Percentiles rank a stretch among this genome's conserved stretches.
These are phyloP conservation scores for Schizopora paradoxa DNA, from an alignment of 1,284 basidiomycete genomes.

Conservation along the genomic window DNA sequence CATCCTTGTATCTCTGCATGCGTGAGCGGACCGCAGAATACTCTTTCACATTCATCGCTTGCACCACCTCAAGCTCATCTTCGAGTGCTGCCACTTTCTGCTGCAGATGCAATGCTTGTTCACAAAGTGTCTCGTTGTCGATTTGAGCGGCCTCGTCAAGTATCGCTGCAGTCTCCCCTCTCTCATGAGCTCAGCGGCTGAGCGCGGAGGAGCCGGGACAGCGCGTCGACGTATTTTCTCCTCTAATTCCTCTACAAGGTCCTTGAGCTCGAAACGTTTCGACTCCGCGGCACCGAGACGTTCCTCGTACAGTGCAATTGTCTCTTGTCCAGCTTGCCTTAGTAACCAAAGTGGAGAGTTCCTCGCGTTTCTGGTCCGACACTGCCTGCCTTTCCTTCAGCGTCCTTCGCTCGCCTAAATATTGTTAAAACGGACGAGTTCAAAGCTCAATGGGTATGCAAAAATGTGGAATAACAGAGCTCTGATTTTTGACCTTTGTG, in stretches of 20 bases:
- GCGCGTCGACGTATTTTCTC: constrained; percentile 41
- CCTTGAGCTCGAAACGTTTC: constrained; percentile 75
- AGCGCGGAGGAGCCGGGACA: no score
- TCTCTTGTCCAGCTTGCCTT: constrained; percentile 85
- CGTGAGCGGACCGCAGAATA: constrained; percentile 61
- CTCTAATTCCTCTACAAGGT: constrained; percentile 60
- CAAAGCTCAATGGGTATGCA: no score
- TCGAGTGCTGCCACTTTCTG: constrained; percentile 73
- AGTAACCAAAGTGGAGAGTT: no score
- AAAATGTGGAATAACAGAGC: no score
- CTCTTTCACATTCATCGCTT: constrained; percentile 67
- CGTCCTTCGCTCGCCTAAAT: no score
- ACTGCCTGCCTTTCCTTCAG: no score
- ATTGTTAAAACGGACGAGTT: no score
- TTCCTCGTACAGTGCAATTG: constrained; percentile 89
- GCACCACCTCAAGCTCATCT: constrained; percentile 81
- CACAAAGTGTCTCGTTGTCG: constrained; percentile 87
- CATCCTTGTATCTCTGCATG: constrained; percentile 69
- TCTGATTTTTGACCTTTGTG: no score
- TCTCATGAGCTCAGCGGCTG: no score
- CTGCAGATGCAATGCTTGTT: constrained; percentile 84
- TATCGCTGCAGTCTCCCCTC: constrained; percentile 9
- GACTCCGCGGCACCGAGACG: constrained; percentile 66
- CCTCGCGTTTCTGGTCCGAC: no score
- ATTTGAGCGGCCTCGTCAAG: constrained; percentile 70